phyloP scores from a whole-genome alignment of 345 rosid species.

The Syzygium grande region DNA sequence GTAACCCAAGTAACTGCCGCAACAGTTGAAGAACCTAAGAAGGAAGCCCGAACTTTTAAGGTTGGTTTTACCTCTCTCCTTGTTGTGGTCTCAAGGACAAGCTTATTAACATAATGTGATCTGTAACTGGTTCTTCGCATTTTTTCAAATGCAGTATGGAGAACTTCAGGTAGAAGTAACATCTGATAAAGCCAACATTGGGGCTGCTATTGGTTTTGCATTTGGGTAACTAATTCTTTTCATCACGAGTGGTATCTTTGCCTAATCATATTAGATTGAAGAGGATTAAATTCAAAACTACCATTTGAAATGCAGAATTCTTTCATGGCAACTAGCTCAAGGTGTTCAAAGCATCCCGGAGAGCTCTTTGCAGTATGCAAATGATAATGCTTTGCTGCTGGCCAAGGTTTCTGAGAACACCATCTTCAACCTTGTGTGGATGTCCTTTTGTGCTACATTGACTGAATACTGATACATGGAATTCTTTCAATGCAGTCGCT shows the following conservation, averaged over 20 bases:
- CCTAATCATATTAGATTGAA: background rate
- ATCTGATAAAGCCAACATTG: conserved; percentile 60
- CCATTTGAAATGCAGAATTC: conserved; percentile 34
- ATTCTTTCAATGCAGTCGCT: conserved; percentile 55
- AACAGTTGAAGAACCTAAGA: conserved; percentile 26
- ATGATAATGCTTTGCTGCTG: conserved; percentile 75
- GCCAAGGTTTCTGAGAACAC: conserved; percentile 44
- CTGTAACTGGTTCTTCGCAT: background rate
- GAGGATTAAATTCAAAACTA: background rate
- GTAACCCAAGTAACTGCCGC: conserved; percentile 28
- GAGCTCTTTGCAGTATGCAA: conserved; percentile 80
- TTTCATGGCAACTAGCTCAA: conserved; percentile 77
- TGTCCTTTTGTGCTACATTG: background rate
- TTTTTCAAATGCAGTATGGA: conserved; percentile 57
- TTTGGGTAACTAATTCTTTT: conserved; percentile 51
- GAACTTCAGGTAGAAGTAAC: conserved; percentile 81
- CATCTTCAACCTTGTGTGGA: background rate
- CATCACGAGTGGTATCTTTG: background rate
- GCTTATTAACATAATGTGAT: background rate
- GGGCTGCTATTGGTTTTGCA: conserved; percentile 56
- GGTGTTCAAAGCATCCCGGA: conserved; percentile 73
- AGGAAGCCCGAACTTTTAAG: conserved; percentile 60
- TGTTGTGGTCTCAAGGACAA: background rate
- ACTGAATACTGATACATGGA: background rate
- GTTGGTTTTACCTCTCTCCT: conserved; percentile 19